Percentiles rank a stretch among this genome's conserved stretches.
These are phyloP conservation scores for Aulographum hederae DNA, from an alignment of 2,329 filamentous ascomycete genomes.

Conservation along the genomic window DNA sequence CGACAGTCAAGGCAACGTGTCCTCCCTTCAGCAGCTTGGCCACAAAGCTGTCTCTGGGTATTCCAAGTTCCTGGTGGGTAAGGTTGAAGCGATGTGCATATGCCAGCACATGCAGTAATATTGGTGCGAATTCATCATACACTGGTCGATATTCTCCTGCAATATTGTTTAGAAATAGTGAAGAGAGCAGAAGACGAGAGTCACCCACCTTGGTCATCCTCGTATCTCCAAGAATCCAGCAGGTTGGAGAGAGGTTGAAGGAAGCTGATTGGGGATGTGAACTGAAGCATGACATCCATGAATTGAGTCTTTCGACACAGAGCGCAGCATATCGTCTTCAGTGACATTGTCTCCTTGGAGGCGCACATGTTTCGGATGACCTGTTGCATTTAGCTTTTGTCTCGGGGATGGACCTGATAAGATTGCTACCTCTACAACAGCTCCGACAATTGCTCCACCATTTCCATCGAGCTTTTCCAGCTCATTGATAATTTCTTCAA, in stretches of 20 bases:
- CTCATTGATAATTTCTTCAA: constrained; percentile 60
- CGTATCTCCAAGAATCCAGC: constrained; percentile 63
- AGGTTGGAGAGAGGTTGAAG: constrained; percentile 57
- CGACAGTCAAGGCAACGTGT: constrained; percentile 35
- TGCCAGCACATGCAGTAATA: constrained; percentile 54
- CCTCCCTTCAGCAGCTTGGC: constrained; percentile 44
- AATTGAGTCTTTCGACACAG: constrained; percentile 55
- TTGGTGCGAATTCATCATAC: constrained; percentile 70
- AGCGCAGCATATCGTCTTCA: constrained; percentile 55
- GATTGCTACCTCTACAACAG: constrained; percentile 26
- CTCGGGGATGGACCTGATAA: neutral
- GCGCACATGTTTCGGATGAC: constrained; percentile 50
- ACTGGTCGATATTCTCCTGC: constrained; percentile 62
- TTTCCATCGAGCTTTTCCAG: constrained; percentile 86
- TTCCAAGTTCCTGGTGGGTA: constrained; percentile 43
- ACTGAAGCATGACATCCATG: constrained; percentile 59
- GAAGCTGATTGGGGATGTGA: constrained; percentile 51
- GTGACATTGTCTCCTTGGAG: constrained; percentile 61
- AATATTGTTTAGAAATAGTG: neutral
- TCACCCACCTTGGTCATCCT: constrained; percentile 64
- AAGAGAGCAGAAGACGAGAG: constrained; percentile 2
- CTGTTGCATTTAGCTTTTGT: constrained; percentile 19
- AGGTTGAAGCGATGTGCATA: constrained; percentile 62
- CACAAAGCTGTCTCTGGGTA: constrained; percentile 47
- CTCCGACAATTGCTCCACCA: constrained; percentile 66